These are phyloP conservation scores for Oryza nivara DNA, from an alignment of 176 grass and related monocot genomes.

Conservation along the genomic window DNA sequence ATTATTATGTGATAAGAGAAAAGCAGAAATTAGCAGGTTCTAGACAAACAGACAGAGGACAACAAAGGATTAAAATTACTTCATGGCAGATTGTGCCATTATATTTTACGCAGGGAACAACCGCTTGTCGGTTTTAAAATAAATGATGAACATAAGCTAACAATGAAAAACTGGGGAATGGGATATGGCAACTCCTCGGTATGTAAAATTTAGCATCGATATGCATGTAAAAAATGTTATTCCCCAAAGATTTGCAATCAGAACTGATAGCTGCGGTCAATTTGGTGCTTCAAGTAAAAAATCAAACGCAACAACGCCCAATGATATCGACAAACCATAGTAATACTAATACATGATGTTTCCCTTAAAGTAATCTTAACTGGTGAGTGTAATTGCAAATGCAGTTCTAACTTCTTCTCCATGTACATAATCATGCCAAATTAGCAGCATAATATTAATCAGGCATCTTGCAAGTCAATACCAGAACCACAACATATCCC, in stretches of 20 bases:
- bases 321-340: background rate
- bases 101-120: background rate
- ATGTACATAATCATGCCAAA: background rate
- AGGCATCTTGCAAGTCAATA: background rate
- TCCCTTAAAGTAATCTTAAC: background rate
- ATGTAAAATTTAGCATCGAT: background rate
- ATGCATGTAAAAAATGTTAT: slow-evolving; percentile 1
- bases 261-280: background rate
- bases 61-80: background rate
- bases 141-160: background rate
- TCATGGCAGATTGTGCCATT: background rate
- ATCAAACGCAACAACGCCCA: background rate
- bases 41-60: slow-evolving; percentile 11
- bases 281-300: background rate
- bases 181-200: background rate
- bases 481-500: background rate
- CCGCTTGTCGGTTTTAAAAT: background rate
- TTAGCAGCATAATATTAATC: background rate
- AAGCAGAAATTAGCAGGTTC: background rate
- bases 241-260: background rate
- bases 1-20: slow-evolving; percentile 10
- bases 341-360: background rate
- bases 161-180: background rate
- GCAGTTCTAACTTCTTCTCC: background rate
- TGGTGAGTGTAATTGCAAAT: background rate